phyloP scores from a whole-genome alignment of 192 early-diverging fungal genomes.

The Coemansia sp. region DNA sequence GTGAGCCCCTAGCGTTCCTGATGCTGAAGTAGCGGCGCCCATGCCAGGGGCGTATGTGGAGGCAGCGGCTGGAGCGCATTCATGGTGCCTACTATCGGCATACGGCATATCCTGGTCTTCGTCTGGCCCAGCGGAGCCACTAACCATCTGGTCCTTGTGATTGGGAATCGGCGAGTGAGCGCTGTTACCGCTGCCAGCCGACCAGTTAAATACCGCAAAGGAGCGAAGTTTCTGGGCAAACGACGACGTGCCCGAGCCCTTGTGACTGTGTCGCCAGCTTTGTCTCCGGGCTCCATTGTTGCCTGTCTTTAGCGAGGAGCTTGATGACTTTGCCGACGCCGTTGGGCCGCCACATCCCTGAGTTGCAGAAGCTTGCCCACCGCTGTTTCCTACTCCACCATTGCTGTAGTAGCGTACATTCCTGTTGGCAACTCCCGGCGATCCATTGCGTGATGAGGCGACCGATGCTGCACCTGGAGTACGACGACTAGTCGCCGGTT shows the following conservation, averaged over 20 bases:
- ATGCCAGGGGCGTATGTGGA: neutral
- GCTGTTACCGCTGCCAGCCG: slow-evolving; percentile 11
- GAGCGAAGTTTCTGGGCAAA: slow-evolving; percentile 52
- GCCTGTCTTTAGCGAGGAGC: slow-evolving; percentile 25
- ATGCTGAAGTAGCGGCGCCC: neutral
- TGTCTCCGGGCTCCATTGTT: slow-evolving; percentile 15
- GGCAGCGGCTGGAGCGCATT: neutral
- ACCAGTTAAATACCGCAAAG: slow-evolving; percentile 42
- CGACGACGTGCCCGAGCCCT: slow-evolving; percentile 11
- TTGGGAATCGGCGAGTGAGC: neutral
- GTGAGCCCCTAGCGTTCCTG: neutral
- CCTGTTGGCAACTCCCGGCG: neutral
- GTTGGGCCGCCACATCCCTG: neutral
- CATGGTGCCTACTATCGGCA: neutral
- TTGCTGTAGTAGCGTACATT: slow-evolving; percentile 5
- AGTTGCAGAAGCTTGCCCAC: neutral
- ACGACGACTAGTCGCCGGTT: slow-evolving; percentile 1
- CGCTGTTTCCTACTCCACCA: neutral
- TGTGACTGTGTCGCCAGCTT: slow-evolving; percentile 42
- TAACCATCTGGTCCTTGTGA: neutral
- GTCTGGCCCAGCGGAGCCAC: neutral
- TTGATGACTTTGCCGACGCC: slow-evolving; percentile 43
- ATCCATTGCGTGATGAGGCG: slow-evolving; percentile 2
- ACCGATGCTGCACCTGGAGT: slow-evolving; percentile 4
- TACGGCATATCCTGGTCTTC: slow-evolving; percentile 1